A percentile compares a stretch with the other conserved stretches of the same genome.
Evolutionary conservation across 768 basidiomycete species (phyloP).

Genomic region (Suillus ampliporus): DNA sequence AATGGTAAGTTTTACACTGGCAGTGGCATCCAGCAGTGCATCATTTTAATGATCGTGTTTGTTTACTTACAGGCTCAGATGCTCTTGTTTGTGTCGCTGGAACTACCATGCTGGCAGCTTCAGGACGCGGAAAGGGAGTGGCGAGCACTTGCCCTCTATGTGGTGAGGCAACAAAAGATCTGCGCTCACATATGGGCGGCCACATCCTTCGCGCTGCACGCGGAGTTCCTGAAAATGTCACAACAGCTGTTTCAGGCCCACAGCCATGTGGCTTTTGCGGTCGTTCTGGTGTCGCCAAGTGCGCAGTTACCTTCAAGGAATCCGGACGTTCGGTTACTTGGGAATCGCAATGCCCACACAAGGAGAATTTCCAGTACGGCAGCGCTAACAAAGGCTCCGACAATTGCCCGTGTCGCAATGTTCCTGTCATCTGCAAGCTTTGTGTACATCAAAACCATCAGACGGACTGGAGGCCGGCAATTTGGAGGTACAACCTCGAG

Average conservation of each 20-base stretch:
- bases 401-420: not conserved
- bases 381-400: constrained; percentile 1
- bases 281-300: not conserved
- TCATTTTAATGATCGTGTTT: no score
- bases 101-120: no score
- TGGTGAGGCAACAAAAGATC: constrained; percentile 3
- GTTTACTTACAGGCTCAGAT: no score
- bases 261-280: constrained; percentile 9
- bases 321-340: not conserved
- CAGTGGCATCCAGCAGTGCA: no score
- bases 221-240: not conserved
- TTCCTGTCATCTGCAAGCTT: constrained; percentile 6
- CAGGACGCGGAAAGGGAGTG: not conserved
- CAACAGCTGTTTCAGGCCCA: not conserved
- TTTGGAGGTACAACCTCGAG: constrained; percentile 14
- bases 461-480: not conserved
- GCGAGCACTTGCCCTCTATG: constrained; percentile 3
- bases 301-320: constrained; percentile 3
- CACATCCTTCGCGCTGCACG: constrained; percentile 7
- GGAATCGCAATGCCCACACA: not conserved
- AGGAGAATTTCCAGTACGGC: constrained; percentile 7
- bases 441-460: not conserved
- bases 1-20: no score
- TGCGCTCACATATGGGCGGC: constrained; percentile 11
- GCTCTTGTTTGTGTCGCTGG: no score